Evolutionary conservation across 2,329 filamentous ascomycete genomes (phyloP).

Genomic region (Microsporum canis): DNA sequence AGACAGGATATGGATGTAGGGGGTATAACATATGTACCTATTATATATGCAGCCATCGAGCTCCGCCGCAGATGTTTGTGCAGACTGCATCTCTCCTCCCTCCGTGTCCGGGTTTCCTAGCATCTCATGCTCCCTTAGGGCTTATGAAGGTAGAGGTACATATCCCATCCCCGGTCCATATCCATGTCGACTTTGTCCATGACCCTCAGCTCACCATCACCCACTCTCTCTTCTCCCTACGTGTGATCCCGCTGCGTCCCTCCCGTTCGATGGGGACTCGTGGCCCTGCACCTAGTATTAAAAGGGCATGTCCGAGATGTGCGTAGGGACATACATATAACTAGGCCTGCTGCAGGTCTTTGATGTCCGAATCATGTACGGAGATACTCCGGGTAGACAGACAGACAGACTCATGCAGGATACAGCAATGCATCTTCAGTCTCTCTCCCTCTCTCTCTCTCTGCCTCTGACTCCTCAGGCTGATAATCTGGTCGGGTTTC

Average conservation of each 20-base stretch:
- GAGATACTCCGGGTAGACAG: slow-evolving; percentile 41
- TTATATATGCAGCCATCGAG: slow-evolving; percentile 27
- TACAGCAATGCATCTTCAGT: too few species aligned
- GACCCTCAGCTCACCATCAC: too few species aligned
- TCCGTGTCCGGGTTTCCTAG: slow-evolving; percentile 48
- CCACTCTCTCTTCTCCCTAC: too few species aligned
- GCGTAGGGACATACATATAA: slow-evolving; percentile 38
- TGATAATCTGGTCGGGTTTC: background rate
- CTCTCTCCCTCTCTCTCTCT: too few species aligned
- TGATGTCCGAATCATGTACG: slow-evolving; percentile 42
- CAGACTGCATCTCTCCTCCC: slow-evolving; percentile 38
- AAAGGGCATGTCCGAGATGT: slow-evolving; percentile 42
- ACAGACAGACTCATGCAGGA: slow-evolving; percentile 36
- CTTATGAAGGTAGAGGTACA: slow-evolving; percentile 44
- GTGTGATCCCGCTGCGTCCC: too few species aligned
- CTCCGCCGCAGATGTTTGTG: slow-evolving; percentile 43
- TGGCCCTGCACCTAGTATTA: slow-evolving; percentile 44
- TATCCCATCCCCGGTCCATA: too few species aligned
- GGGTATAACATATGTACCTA: background rate
- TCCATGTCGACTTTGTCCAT: too few species aligned
- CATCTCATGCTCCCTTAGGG: slow-evolving; percentile 42
- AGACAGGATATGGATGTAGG: slow-evolving; percentile 47
- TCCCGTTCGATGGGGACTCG: slow-evolving; percentile 23
- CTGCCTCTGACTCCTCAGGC: background rate
- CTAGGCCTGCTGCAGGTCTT: slow-evolving; percentile 45